Evolutionary conservation across 257 asterid species (phyloP), one percentile per base, ranked within the genome.

Genomic region (Ehretia macrophylla): DNA sequence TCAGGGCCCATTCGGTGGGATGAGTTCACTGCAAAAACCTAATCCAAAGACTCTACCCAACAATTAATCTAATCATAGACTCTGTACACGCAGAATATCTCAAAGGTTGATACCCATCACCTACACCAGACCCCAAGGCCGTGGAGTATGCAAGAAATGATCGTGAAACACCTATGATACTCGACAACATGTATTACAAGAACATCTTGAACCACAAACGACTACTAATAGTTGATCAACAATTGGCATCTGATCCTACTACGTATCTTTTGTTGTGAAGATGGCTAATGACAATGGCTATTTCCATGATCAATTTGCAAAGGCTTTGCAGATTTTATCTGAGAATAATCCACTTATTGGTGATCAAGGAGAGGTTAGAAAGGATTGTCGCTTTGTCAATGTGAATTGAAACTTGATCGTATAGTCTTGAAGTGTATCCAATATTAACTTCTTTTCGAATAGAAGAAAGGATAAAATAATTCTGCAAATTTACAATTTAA

Each of bases 1-100:
- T 6, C 3, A 92, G 95, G 0, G 98, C 91, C 1, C 98, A 90
- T 51, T 85, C 96, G 0, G 80, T 90, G 18, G 96, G 96, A 37
- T 70, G 98, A 51, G 86, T 80, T 37, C 98, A 90, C 10, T 90
- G 98, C 66, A 32, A 42, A 0, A 90, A 83, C 75, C n/a, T 90
- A 0, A 91, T 87, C 19, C 63, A 76, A 0, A 80, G 95, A 32
- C 81, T 87, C 14, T 90, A 90, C 53, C 98, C 98, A 0, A 62
- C 59, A 1, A 82, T 77, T 0, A 95, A 90, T 56, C 89, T 91
- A 10, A 79, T 84, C 0, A 1, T 90, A 17, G 80, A 86, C 44
- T 80, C 86, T 0, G 40, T 13, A 0, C 67, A 79, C 0, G 91
- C 86, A 0, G 65, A 53, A n/a, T 85, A 87, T 78, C 79, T 90